Conservation (phyloP, 352 stramenopile species). For the Saprolegnia diclina region DNA sequence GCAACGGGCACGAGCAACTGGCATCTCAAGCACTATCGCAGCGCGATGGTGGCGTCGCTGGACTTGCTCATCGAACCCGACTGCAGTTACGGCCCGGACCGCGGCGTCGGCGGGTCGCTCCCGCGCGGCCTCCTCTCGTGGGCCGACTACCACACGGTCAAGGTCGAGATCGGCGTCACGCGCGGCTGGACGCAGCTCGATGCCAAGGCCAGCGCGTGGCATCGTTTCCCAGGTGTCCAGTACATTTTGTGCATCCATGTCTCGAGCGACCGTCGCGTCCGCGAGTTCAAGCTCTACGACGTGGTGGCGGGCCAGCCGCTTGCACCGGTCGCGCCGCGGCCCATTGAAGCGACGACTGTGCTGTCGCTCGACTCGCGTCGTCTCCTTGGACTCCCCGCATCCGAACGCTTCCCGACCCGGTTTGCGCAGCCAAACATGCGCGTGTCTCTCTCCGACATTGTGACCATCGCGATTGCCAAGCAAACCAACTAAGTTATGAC, state of each 20-base stretch:
- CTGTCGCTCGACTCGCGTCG: too few relatives aligned
- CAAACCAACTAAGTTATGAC: too few relatives aligned
- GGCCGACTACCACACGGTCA: conserved; percentile 24
- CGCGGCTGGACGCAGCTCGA: conserved; percentile 1
- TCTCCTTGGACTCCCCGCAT: too few relatives aligned
- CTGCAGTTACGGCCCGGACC: conserved; percentile 3
- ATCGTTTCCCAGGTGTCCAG: conserved; percentile 1
- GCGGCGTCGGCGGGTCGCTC: not conserved
- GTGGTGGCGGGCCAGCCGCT: not conserved
- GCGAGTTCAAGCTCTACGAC: not conserved
- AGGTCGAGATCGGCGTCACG: conserved; percentile 18
- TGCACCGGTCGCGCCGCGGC: not conserved
- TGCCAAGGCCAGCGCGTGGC: conserved; percentile 1
- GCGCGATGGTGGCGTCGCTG: too few relatives aligned
- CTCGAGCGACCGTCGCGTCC: not conserved
- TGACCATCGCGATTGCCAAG: too few relatives aligned
- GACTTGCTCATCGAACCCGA: conserved; percentile 1
- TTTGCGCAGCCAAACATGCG: too few relatives aligned
- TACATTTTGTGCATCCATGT: conserved; percentile 15
- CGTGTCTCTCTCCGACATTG: too few relatives aligned
- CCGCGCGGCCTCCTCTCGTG: not conserved
- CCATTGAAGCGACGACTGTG: not conserved
- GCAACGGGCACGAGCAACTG: too few relatives aligned
- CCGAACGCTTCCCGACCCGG: too few relatives aligned
- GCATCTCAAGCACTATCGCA: too few relatives aligned